These are phyloP conservation scores for Seiridium unicorne DNA, from an alignment of 2,329 filamentous ascomycete genomes.

Conservation along the genomic window DNA sequence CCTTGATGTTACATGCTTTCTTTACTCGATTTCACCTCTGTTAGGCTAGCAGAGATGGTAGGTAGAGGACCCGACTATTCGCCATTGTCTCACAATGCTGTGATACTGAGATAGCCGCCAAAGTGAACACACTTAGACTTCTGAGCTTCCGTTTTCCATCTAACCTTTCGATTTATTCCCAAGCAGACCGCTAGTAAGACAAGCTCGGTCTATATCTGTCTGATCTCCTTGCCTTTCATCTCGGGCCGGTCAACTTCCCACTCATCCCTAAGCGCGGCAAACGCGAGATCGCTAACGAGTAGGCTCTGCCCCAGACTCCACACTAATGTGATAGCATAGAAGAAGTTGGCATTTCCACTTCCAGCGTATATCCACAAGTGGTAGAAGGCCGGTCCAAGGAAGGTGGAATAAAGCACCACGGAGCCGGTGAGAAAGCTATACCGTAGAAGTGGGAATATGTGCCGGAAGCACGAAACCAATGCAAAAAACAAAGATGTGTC, in stretches of 20 bases:
- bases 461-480: slow-evolving; percentile 81
- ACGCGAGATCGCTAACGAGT: slow-evolving; percentile 82
- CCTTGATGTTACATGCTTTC: neutral
- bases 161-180: too few relatives aligned
- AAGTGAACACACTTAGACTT: too few relatives aligned
- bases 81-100: too few relatives aligned
- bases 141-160: too few relatives aligned
- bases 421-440: slow-evolving; percentile 87
- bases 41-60: too few relatives aligned
- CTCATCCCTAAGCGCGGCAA: slow-evolving; percentile 86
- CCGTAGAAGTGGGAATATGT: slow-evolving; percentile 89
- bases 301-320: slow-evolving; percentile 91
- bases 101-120: too few relatives aligned
- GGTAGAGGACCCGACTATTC: too few relatives aligned
- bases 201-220: slow-evolving; percentile 63
- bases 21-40: too few relatives aligned
- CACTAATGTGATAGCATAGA: slow-evolving; percentile 98
- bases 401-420: slow-evolving; percentile 80
- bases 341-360: slow-evolving; percentile 98
- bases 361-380: slow-evolving; percentile 98
- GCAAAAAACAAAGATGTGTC: slow-evolving; percentile 86
- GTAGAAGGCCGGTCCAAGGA: slow-evolving; percentile 93
- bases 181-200: too few relatives aligned
- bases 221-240: slow-evolving; percentile 82
- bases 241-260: slow-evolving; percentile 92